These are phyloP conservation scores for Juncus effusus DNA, from an alignment of 176 grass and related monocot species.

Conservation along the genomic window DNA sequence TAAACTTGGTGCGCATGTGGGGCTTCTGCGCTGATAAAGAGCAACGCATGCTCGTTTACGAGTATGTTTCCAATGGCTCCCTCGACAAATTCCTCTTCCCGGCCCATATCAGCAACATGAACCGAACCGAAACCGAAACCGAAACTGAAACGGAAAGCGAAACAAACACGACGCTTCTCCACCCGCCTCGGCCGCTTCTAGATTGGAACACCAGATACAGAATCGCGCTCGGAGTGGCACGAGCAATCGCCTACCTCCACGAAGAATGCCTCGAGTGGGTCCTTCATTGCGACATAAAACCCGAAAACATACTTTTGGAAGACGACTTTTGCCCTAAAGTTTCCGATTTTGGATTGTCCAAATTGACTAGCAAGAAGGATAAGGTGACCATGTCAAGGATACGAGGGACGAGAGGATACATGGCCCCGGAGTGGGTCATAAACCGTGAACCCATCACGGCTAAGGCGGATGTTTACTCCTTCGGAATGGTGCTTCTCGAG, in stretches of 20 bases:
- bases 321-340: constrained; percentile 92
- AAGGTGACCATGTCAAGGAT: constrained; percentile 89
- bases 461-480: constrained; percentile 92
- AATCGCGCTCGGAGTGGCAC: constrained; percentile 70
- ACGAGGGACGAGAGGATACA: constrained; percentile 75
- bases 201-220: constrained; percentile 80
- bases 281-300: constrained; percentile 52
- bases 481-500: constrained; percentile 97
- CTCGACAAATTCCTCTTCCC: constrained; percentile 87
- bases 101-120: not conserved
- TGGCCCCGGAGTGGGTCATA: constrained; percentile 94
- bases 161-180: not conserved
- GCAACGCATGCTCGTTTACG: constrained; percentile 85
- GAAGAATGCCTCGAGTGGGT: constrained; percentile 99
- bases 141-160: not conserved
- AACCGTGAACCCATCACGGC: constrained; percentile 93
- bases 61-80: constrained; percentile 89
- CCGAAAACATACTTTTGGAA: constrained; percentile 54
- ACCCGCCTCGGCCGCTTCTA: constrained; percentile 26
- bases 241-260: constrained; percentile 86
- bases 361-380: constrained; percentile 84
- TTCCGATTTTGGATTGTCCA: constrained; percentile 74
- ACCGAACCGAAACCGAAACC: not conserved
- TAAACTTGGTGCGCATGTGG: constrained; percentile 94
- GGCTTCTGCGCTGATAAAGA: constrained; percentile 93